Conservation (phyloP, 768 basidiomycete species). For the Psilocybe tampanensis region DNA sequence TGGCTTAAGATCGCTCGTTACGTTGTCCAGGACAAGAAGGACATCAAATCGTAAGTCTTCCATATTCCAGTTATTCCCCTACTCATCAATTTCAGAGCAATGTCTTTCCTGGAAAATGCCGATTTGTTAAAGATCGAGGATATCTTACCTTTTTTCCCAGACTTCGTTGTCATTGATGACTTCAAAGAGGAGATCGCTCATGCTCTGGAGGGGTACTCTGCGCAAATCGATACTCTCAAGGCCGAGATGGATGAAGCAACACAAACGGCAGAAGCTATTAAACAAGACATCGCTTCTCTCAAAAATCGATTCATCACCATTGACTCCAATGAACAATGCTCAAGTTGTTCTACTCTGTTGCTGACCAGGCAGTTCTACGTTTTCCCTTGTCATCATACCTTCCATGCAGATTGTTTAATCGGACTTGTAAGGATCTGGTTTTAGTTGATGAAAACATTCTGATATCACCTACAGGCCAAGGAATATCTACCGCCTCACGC, state of each 20-base stretch:
- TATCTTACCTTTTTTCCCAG: constrained; percentile 98
- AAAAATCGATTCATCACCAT: constrained; percentile 92
- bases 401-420: constrained; percentile 98
- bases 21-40: constrained; percentile 97
- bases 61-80: constrained; percentile 2
- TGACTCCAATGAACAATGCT: constrained; percentile 85
- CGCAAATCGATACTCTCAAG: constrained; percentile 88
- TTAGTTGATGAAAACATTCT: no score
- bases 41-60: constrained; percentile 89
- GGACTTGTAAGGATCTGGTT: constrained; percentile 77
- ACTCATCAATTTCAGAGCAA: constrained; percentile 62
- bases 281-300: constrained; percentile 83
- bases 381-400: constrained; percentile 96
- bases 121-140: constrained; percentile 97
- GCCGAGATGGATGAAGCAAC: constrained; percentile 97
- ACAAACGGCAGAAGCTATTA: constrained; percentile 88
- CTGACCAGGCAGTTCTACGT: constrained; percentile 95
- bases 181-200: constrained; percentile 99
- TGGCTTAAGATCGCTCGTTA: constrained; percentile 99
- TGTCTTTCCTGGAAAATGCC: constrained; percentile 95
- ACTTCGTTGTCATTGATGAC: constrained; percentile 98
- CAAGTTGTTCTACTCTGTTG: constrained; percentile 73
- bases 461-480: constrained; percentile 84
- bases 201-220: constrained; percentile 91
- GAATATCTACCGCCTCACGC: constrained; percentile 84